Evolutionary conservation across 164 flowering plant species (phyloP).

Genomic region (Tinospora cordifolia): DNA sequence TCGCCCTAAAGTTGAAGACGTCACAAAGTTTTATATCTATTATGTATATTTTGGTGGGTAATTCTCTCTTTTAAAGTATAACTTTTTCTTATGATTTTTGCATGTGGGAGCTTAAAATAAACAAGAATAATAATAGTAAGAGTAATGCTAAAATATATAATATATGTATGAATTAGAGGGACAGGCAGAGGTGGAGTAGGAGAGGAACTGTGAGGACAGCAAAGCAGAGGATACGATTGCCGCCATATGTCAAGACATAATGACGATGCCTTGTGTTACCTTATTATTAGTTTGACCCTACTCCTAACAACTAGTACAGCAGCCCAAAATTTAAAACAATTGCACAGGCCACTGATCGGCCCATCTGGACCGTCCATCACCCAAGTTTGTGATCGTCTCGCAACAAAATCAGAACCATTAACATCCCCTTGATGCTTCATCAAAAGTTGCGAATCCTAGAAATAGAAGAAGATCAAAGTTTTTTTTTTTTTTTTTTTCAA

Average conservation of each 20-base stretch:
- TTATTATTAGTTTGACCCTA: neutral
- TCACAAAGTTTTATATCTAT: neutral
- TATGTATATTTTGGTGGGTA: neutral
- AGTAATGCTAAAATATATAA: too few relatives aligned
- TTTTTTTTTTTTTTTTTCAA: too few relatives aligned
- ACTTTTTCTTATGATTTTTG: neutral
- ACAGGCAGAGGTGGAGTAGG: neutral
- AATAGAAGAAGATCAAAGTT: too few relatives aligned
- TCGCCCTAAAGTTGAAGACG: neutral
- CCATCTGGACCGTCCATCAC: too few relatives aligned
- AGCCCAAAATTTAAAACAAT: neutral
- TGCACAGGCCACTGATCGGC: neutral
- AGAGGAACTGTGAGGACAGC: conserved; percentile 5
- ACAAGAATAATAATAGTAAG: too few relatives aligned
- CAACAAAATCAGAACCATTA: too few relatives aligned
- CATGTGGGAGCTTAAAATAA: neutral
- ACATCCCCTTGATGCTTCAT: too few relatives aligned
- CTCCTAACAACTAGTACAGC: neutral
- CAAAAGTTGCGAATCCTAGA: too few relatives aligned
- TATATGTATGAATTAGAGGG: too few relatives aligned
- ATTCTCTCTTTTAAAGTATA: neutral
- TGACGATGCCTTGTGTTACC: neutral
- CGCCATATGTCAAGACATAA: neutral
- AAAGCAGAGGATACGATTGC: conserved; percentile 2
- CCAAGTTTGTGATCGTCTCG: too few relatives aligned